phyloP scores from a whole-genome alignment of 2,329 filamentous ascomycete species.

The Hypoxylon sp. region DNA sequence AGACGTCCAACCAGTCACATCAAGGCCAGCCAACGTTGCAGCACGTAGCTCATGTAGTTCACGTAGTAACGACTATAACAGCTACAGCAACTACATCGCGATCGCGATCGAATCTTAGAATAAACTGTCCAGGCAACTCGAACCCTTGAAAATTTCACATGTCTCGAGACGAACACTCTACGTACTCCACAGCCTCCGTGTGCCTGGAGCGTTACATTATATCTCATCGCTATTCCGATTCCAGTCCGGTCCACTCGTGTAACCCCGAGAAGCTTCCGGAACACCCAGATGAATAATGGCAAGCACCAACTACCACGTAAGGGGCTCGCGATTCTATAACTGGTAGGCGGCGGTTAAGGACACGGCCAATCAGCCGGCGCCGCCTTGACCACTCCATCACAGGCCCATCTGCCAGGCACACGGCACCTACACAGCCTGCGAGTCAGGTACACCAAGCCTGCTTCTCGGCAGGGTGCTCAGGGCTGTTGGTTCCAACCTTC shows the following conservation, averaged over 20 bases:
- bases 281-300: constrained; percentile 6
- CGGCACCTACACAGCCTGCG: constrained; percentile 2
- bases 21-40: too few species aligned
- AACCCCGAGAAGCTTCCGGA: constrained; percentile 10
- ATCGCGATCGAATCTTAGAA: background rate
- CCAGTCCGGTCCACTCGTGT: constrained; percentile 10
- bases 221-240: constrained; percentile 20
- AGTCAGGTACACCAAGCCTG: constrained; percentile 14
- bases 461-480: constrained; percentile 10
- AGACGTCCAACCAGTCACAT: too few species aligned
- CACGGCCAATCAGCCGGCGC: constrained; percentile 22
- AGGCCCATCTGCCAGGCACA: constrained; percentile 25
- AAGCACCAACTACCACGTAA: constrained; percentile 20
- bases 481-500: constrained; percentile 26
- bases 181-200: constrained; percentile 20
- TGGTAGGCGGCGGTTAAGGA: constrained; percentile 19
- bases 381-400: constrained; percentile 16
- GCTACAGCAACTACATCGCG: constrained; percentile 1
- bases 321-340: constrained; percentile 17
- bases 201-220: constrained; percentile 24
- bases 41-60: too few species aligned
- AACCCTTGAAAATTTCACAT: constrained; percentile 21
- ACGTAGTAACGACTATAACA: constrained; percentile 7
- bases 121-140: background rate
- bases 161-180: constrained; percentile 14